A percentile compares a stretch with the other conserved stretches of the same genome.
Conservation (phyloP, 371 early-diverging fungal species). For the Rhizomucor miehei region DNA sequence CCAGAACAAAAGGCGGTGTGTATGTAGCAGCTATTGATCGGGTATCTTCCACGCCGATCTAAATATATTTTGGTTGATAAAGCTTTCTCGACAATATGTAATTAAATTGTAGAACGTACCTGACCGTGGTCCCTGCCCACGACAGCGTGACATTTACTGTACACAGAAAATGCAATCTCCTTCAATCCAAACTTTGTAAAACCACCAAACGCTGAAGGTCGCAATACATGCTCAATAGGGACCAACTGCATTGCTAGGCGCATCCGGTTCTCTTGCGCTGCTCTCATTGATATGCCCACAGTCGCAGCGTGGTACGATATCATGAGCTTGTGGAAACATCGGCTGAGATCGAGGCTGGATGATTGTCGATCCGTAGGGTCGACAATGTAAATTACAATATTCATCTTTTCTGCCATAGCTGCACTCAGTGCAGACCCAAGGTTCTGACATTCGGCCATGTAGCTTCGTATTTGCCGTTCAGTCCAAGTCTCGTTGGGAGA, state of each 20-base stretch:
- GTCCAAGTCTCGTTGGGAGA: conserved; percentile 19
- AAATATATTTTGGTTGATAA: not conserved
- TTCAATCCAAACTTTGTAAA: conserved; percentile 54
- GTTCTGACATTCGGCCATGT: conserved; percentile 47
- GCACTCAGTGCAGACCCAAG: conserved; percentile 44
- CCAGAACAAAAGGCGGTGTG: conserved; percentile 53
- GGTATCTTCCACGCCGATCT: conserved; percentile 14
- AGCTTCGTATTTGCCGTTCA: conserved; percentile 47
- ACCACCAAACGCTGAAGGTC: conserved; percentile 51
- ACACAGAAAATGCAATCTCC: conserved; percentile 63
- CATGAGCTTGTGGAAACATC: conserved; percentile 53
- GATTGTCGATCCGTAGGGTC: conserved; percentile 50
- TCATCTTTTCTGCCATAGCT: conserved; percentile 23
- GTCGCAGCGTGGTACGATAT: conserved; percentile 20
- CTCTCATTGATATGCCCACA: conserved; percentile 7
- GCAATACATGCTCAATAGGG: conserved; percentile 59
- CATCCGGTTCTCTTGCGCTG: conserved; percentile 27
- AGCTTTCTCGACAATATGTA: not conserved
- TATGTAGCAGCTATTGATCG: conserved; percentile 35
- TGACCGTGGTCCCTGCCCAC: conserved; percentile 26
- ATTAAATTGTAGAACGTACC: conserved; percentile 4
- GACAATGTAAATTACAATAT: conserved; percentile 58
- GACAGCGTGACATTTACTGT: conserved; percentile 50
- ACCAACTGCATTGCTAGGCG: conserved; percentile 53
- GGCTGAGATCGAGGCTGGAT: conserved; percentile 51